Conservation (phyloP, 768 basidiomycete genomes). For the Leccinum incarnatum region DNA sequence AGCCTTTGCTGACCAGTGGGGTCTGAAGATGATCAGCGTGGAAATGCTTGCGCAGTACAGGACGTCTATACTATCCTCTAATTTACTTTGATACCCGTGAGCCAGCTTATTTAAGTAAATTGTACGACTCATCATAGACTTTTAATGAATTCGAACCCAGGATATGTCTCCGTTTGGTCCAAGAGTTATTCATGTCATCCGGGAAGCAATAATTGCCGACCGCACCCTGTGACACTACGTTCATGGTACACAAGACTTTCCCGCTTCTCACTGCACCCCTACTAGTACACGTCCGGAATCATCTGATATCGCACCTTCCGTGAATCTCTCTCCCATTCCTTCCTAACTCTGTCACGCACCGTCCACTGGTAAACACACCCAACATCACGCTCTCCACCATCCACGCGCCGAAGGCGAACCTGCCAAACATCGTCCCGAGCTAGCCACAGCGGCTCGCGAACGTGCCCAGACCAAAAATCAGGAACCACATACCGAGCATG, state of each 20-base stretch:
- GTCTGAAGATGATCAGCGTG: slow-evolving; percentile 91
- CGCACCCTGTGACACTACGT: too few relatives aligned
- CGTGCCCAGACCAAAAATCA: not conserved
- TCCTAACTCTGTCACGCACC: not conserved
- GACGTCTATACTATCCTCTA: not conserved
- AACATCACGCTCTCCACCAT: not conserved
- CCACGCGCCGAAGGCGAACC: not conserved
- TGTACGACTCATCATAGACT: not conserved
- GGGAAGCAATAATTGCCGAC: too few relatives aligned
- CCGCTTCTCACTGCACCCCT: not conserved
- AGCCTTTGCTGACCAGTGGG: slow-evolving; percentile 85
- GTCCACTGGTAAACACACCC: not conserved
- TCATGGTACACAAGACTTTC: too few relatives aligned
- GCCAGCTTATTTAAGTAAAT: too few relatives aligned
- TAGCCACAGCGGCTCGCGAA: not conserved
- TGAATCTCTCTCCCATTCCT: not conserved
- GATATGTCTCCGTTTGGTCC: too few relatives aligned
- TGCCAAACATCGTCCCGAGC: not conserved
- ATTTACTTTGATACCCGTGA: not conserved
- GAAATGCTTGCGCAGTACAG: slow-evolving; percentile 66
- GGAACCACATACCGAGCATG: not conserved
- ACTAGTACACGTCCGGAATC: not conserved
- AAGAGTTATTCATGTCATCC: too few relatives aligned
- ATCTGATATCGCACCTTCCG: not conserved
- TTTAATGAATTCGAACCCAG: not conserved